Conservation (phyloP, 345 rosid species). For the Moricandia arvensis region DNA sequence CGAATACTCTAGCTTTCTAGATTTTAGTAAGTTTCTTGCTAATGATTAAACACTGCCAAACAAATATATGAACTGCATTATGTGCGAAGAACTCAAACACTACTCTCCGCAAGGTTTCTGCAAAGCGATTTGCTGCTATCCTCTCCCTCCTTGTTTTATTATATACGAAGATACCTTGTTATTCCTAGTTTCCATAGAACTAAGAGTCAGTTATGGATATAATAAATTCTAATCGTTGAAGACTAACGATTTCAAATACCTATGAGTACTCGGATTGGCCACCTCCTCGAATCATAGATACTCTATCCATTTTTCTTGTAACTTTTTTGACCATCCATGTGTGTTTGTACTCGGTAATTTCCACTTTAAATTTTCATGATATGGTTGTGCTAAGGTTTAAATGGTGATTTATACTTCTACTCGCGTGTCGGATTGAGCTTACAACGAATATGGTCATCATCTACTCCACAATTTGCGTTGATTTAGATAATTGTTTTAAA, state of each 20-base stretch:
- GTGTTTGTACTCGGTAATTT: background rate
- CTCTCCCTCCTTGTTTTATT: background rate
- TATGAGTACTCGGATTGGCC: background rate
- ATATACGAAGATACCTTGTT: background rate
- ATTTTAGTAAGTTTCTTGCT: too few relatives aligned
- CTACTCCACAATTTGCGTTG: too few relatives aligned
- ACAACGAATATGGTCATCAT: too few relatives aligned
- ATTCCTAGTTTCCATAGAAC: background rate
- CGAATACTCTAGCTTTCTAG: too few relatives aligned
- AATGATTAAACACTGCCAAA: background rate
- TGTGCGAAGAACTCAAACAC: background rate
- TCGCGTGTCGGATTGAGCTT: too few relatives aligned
- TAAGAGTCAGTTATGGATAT: too few relatives aligned
- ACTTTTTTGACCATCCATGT: background rate
- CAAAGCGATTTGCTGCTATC: background rate
- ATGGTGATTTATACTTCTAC: background rate
- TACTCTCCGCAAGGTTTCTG: background rate
- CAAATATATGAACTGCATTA: background rate
- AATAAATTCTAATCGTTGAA: background rate
- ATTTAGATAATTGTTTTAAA: too few relatives aligned
- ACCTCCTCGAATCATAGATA: background rate
- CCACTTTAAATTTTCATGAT: background rate
- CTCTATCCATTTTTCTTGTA: background rate
- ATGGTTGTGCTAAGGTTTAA: background rate
- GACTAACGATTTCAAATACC: background rate